A percentile compares a stretch with the other conserved stretches of the same genome.
Conservation (phyloP, 208 protist species). For the Phytomonas serpens region DNA sequence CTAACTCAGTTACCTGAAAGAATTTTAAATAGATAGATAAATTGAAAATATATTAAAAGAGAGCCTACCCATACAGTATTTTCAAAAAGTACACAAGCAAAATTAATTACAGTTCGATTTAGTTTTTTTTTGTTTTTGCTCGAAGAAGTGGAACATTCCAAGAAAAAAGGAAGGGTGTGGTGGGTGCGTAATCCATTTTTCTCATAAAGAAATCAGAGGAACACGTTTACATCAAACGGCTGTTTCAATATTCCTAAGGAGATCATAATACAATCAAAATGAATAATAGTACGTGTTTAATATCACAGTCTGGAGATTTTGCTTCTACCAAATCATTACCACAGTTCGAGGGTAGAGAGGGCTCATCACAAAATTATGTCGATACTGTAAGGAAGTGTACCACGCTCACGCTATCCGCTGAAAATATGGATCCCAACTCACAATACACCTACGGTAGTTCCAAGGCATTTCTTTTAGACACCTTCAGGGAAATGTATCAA, state of each 20-base stretch:
- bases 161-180: background rate
- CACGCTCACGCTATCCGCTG: background rate
- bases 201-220: background rate
- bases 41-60: slow-evolving; percentile 5
- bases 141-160: background rate
- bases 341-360: background rate
- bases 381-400: background rate
- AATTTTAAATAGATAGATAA: slow-evolving; percentile 9
- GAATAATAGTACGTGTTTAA: background rate
- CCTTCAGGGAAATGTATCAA: background rate
- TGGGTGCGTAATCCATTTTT: background rate
- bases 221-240: background rate
- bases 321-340: background rate
- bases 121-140: background rate
- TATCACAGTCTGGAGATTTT: background rate
- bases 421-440: background rate
- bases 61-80: background rate
- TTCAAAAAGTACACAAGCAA: background rate
- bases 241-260: background rate
- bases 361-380: background rate
- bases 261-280: background rate
- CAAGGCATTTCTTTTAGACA: background rate
- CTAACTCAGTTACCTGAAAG: background rate
- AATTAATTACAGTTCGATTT: background rate
- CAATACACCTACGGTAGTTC: background rate